Base-by-base conservation (phyloP, 2,329 filamentous ascomycete genomes). In the Apiospora arundinis region DNA sequence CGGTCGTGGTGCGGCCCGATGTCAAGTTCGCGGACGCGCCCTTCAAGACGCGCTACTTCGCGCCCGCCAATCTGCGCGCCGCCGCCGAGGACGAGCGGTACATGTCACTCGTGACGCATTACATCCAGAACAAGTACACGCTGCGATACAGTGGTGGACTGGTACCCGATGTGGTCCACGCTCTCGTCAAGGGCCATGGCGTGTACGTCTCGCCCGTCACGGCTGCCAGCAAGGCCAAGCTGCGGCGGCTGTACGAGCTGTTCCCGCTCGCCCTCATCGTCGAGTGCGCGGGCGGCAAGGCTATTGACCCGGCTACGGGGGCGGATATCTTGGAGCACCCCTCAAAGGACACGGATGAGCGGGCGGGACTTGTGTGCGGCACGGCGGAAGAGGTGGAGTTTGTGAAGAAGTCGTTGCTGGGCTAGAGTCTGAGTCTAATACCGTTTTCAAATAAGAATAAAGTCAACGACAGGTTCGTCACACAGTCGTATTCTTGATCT, bases 131-230 rank as follows among this genome's bases (percentile, higher is more conserved):
- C 52, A 84, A 84, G 74, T 91, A 90, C 76, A 91, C 89, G 0
- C 81, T 92, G 48, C 82, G 90, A 2, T 92, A 91, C 75, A 85
- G 84, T 23, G 90, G 90, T 0, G 90, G 90, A 0, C 78, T 92
- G 4, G 89, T 92, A 3, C 90, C 90, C 0, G 90, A 92, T 70
- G 80, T 91, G 0, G 85, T 87, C 16, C 90, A 91, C 71, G 84
- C 86, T 4, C 80, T 92, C 9, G 85, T 87, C 72, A 91, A 91
- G 78, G 88, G 89, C 0, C 89, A 91, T 70, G 90, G 90, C 1
- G 77, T 92, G 0, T 92, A 91, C 75, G 76, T 91, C 1, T 89
- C 85, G 1, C 90, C 90, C 0, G 88, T 90, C 6, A 88, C 88
- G 1, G 76, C 73, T 0, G 77, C 76, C 12, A 88, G 85, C 75